These are phyloP conservation scores for Beauveria rudraprayagi DNA, from an alignment of 2,329 filamentous ascomycete species.

Conservation along the genomic window DNA sequence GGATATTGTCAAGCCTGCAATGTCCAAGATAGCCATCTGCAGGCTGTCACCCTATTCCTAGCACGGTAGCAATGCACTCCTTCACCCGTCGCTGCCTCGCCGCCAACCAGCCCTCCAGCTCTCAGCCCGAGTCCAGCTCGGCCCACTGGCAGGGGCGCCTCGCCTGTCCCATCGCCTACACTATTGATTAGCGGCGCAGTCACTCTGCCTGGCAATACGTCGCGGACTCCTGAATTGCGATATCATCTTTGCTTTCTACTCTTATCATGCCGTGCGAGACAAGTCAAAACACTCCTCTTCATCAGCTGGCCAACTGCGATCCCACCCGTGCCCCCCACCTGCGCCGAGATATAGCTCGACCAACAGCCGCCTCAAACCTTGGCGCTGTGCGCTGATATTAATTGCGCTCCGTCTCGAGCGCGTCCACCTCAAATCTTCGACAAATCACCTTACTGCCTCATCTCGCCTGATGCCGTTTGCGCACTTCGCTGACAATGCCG, in stretches of 20 bases:
- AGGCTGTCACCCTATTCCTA: constrained; percentile 2
- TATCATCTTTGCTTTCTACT: not conserved
- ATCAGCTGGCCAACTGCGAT: not conserved
- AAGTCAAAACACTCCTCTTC: not conserved
- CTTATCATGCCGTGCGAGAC: constrained; percentile 5
- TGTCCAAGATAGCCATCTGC: not conserved
- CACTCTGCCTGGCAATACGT: not conserved
- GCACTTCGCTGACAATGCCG: constrained; percentile 18
- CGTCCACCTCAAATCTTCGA: not conserved
- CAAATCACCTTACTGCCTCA: not conserved
- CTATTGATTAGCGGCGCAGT: constrained; percentile 7
- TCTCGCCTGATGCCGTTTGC: not conserved
- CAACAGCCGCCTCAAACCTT: not conserved
- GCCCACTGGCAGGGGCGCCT: constrained; percentile 6
- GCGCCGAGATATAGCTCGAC: not conserved
- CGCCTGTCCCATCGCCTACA: not conserved
- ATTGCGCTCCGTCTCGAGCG: not conserved
- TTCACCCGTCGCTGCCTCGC: not conserved
- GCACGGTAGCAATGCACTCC: not conserved
- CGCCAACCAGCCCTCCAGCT: constrained; percentile 6
- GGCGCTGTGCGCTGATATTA: constrained; percentile 8
- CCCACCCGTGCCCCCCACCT: not conserved
- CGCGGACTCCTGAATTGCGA: constrained; percentile 1
- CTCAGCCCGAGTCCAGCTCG: constrained; percentile 6
- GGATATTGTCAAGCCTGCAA: not conserved